Evolutionary conservation across 305 asterid genomes (phyloP).

Genomic region (Fraxinus platypoda): DNA sequence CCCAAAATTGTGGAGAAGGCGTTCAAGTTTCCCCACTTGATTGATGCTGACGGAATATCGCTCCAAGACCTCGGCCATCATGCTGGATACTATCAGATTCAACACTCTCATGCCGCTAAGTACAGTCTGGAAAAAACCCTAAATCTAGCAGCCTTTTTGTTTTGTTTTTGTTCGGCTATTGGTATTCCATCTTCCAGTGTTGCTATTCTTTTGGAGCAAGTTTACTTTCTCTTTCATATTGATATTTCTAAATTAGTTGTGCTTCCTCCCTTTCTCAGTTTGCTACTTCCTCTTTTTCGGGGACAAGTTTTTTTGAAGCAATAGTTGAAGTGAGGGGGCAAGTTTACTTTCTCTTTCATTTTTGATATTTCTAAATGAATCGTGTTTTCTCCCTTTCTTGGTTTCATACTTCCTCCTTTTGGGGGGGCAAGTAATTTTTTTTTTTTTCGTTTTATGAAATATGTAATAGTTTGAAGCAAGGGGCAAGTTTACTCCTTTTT

Average conservation of each 20-base stretch:
- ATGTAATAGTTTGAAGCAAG: background rate
- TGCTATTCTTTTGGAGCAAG: background rate
- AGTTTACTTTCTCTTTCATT: background rate
- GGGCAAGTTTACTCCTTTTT: background rate
- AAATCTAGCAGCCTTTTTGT: background rate
- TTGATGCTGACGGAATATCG: constrained; percentile 36
- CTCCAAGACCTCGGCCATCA: constrained; percentile 59
- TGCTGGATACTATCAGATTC: constrained; percentile 87
- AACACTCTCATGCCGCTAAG: constrained; percentile 88
- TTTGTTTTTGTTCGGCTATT: background rate
- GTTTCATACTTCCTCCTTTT: background rate
- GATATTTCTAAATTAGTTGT: background rate
- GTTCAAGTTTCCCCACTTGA: constrained; percentile 44
- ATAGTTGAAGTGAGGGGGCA: background rate
- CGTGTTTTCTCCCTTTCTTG: background rate
- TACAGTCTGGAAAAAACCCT: constrained; percentile 14
- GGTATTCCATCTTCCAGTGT: background rate
- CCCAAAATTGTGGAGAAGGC: constrained; percentile 53
- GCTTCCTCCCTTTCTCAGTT: background rate
- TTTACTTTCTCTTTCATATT: background rate
- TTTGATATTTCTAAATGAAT: background rate
- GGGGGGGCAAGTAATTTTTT: background rate
- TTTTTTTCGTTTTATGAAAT: no score
- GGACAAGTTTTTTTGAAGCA: background rate
- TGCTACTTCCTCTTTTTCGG: background rate